Conservation (phyloP, 257 asterid species). For the Ligustrum vulgare region DNA sequence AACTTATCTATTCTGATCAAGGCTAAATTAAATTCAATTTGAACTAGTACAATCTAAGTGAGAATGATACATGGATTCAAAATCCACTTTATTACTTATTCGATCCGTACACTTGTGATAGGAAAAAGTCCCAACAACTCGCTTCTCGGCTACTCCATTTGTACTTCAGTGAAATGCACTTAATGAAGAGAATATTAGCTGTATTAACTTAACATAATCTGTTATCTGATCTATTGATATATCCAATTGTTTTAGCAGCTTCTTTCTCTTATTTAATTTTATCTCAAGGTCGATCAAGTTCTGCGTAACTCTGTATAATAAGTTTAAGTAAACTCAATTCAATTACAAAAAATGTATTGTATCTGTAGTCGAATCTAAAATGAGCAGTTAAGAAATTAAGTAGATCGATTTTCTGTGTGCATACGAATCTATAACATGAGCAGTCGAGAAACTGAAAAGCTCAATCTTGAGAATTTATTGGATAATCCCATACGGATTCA, state of each 20-base stretch:
- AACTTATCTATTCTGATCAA: too few species aligned
- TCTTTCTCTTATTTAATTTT: not conserved
- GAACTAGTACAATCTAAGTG: too few species aligned
- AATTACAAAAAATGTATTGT: not conserved
- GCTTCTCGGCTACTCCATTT: not conserved
- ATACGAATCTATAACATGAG: not conserved
- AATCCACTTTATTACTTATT: too few species aligned
- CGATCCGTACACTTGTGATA: too few species aligned
- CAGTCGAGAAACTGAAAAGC: not conserved
- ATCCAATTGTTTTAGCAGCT: not conserved
- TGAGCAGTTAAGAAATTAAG: not conserved
- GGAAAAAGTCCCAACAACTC: too few species aligned
- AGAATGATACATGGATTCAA: too few species aligned
- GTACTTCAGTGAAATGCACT: not conserved
- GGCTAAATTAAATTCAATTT: too few species aligned
- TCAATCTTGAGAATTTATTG: conserved; percentile 7
- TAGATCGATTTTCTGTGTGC: not conserved
- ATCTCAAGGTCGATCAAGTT: not conserved
- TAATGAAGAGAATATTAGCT: too few species aligned
- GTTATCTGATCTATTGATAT: not conserved
- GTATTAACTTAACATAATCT: not conserved
- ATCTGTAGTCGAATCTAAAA: not conserved
- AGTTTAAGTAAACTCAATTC: too few species aligned
- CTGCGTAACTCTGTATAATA: not conserved
- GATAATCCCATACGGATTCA: conserved; percentile 1